Evolutionary conservation across 176 grass and related monocot species (phyloP), one percentile per base, ranked within the genome.

Genomic region (Triticum dicoccoides): DNA sequence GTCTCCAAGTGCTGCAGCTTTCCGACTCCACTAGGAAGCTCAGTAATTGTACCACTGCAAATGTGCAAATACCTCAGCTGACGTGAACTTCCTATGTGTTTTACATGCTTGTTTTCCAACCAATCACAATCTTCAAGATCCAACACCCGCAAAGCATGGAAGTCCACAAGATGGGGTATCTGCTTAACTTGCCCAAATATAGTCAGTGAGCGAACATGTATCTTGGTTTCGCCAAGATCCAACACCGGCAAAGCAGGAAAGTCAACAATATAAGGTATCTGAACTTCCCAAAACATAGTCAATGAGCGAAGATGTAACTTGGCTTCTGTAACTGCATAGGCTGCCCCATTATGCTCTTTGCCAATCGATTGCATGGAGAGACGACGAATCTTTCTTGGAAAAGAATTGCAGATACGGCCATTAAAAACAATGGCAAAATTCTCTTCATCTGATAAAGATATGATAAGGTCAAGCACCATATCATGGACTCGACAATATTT

Each of bases 41-140:
- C 56, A 3, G 3, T 27, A n/a, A 79, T 63, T 15, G 0, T 3
- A 0, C 0, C 0, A 41, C 3, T 2, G 0, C 0, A 0, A 1
- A 63, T 39, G 23, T 11, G 0, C 3, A 79, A 27, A 41, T 79
- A 79, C 12, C 33, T 79, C 2, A 79, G 3, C 34, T 79, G 77
- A 6, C n/a, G 59, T 3, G 7, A 79, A n/a, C 11, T 79, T 17
- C 56, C 77, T 9, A 63, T 61, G 41, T 79, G 1, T 39, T 6
- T 79, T 14, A 79, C 12, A 23, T 62, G 21, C 8, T 61, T 25
- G 7, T 15, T 15, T 39, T 38, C 34, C 33, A 63, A 23, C 20
- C 6, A 23, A 0, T 5, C 0, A 21, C 1, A 79, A 3, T 0
- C 0, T 0, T 2, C 0, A 2, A 79, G 59, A 79, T 56, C 3